Base-by-base conservation (phyloP, 73 alveolate genomes). In the Paramecium tetraurelia region DNA sequence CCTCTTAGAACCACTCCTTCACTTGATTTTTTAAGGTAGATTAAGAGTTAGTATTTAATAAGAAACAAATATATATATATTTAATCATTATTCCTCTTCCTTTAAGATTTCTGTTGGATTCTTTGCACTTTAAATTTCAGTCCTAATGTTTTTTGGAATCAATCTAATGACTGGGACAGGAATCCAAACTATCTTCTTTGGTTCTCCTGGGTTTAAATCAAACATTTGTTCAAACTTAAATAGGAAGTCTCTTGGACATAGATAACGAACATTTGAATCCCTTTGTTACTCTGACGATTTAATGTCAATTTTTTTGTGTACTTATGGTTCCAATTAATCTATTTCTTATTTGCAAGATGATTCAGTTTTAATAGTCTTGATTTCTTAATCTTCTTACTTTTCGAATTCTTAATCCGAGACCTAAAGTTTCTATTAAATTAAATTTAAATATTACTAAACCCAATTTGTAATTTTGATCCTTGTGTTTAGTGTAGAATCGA, bases 91-190 rank as follows among this genome's bases (percentile, higher is more conserved):
- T 53, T 53, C 69, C 22, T 53, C 69, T 18, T 53, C 29, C n/a
- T 53, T 53, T 53, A 53, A 53, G 12, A 16, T 53, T 14, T 53
- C 69, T 5, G 35, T 4, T 53, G 29, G 69, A 53, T 53, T 53
- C 14, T 53, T 53, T 53, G 9, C 69, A 53, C 21, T 53, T 18
- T 7, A 53, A n/a, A 5, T 5, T 53, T 53, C 69, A 4, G 35
- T 16, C 21, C 35, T 53, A 53, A 1, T 53, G 18, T 18, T 53
- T 18, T 53, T 53, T 53, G 69, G 69, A n/a, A 63, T 35, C 40
- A 72, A 31, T 18, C 86, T 72, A 20, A 72, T 72, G 4, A 72
- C 35, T n/a, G 86, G 86, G 9, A 72, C 46, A 38, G 86, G 86
- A 72, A 72, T 72, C 86, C 86, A 72, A 9, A 20, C n/a, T 14